Evolutionary conservation across 331 rosid genomes (phyloP).

Genomic region (Pyracantha coccinea): DNA sequence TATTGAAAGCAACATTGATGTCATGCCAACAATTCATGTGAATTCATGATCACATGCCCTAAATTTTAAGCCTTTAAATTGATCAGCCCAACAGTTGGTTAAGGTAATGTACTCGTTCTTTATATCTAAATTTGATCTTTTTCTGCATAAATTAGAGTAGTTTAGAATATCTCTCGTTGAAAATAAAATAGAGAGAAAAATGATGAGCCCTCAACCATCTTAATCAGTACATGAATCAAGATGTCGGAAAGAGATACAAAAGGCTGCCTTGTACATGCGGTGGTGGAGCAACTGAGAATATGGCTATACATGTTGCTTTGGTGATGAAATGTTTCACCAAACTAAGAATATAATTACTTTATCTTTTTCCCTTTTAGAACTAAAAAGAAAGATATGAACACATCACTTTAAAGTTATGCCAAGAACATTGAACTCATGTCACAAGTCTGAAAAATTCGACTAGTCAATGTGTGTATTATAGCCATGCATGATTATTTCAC

Average conservation of each 20-base stretch:
- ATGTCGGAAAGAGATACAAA: background rate
- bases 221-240: background rate
- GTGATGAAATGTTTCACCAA: conserved; percentile 22
- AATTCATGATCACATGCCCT: background rate
- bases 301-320: background rate
- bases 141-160: too few species aligned
- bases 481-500: background rate
- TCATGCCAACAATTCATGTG: conserved; percentile 9
- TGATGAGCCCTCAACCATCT: background rate
- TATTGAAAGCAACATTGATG: background rate
- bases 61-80: background rate
- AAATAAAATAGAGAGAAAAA: too few species aligned
- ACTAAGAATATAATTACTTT: background rate
- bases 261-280: background rate
- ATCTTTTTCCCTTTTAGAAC: conserved; percentile 16
- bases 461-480: background rate
- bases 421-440: background rate
- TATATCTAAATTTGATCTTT: too few species aligned
- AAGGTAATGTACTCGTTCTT: too few species aligned
- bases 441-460: background rate
- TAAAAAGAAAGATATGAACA: conserved; percentile 19
- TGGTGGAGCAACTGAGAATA: background rate
- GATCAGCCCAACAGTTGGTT: background rate
- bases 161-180: too few species aligned
- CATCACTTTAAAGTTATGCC: conserved; percentile 16